These are phyloP conservation scores for Coemansia umbellata DNA, from an alignment of 192 early-diverging fungal genomes.

Conservation along the genomic window DNA sequence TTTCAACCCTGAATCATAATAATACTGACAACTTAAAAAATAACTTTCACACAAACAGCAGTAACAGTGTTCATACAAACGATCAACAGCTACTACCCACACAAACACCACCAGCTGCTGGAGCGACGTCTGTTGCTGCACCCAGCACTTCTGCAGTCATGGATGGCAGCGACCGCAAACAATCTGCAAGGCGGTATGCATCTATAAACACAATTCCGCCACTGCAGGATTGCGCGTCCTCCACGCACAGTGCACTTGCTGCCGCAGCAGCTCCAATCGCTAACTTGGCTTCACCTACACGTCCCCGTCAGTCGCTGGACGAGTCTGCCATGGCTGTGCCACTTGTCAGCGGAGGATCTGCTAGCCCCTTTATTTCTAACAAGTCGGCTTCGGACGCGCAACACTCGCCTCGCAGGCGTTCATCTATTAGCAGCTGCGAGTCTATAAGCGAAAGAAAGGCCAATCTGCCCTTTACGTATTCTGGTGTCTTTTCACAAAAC, in stretches of 20 bases:
- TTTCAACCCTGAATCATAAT: slow-evolving; percentile 12
- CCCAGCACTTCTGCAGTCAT: background rate
- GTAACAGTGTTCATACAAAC: background rate
- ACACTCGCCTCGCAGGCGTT: background rate
- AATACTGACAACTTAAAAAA: background rate
- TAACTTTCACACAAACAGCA: background rate
- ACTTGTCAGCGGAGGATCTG: background rate
- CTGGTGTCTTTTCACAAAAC: slow-evolving; percentile 40
- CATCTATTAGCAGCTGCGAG: background rate
- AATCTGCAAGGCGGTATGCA: slow-evolving; percentile 20
- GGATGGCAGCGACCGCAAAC: background rate
- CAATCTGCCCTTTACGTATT: slow-evolving; percentile 45
- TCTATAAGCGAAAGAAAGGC: background rate
- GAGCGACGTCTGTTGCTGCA: background rate
- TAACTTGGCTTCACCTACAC: slow-evolving; percentile 11
- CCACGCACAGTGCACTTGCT: slow-evolving; percentile 5
- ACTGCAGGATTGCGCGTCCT: slow-evolving; percentile 15
- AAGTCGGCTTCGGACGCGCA: background rate
- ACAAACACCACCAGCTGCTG: background rate
- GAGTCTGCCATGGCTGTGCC: background rate
- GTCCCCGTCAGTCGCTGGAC: slow-evolving; percentile 4
- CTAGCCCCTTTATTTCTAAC: background rate
- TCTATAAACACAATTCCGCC: slow-evolving; percentile 27
- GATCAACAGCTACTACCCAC: background rate
- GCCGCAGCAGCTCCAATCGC: slow-evolving; percentile 17